Evolutionary conservation across 2,329 filamentous ascomycete species (phyloP).

Genomic region (Colletotrichum navitas): DNA sequence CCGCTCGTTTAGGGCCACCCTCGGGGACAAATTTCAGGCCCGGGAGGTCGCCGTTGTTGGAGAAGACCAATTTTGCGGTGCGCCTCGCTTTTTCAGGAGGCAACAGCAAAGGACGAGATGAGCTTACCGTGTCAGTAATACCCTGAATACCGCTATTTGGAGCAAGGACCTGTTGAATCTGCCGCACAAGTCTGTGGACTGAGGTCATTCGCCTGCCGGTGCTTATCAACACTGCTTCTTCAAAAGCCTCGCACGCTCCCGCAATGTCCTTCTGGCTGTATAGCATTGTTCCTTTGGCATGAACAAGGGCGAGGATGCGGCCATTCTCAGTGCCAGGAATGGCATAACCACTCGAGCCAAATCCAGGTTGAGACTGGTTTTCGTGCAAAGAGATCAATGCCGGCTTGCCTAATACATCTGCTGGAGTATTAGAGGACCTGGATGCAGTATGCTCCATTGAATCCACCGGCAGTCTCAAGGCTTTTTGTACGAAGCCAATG

Average conservation of each 20-base stretch:
- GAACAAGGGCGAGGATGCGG: constrained; percentile 90
- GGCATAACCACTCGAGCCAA: constrained; percentile 80
- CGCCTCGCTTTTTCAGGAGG: constrained; percentile 86
- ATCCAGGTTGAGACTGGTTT: constrained; percentile 43
- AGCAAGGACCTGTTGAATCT: constrained; percentile 79
- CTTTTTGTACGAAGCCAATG: constrained; percentile 85
- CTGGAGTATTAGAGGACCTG: background rate
- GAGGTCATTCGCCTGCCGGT: constrained; percentile 77
- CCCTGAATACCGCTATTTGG: constrained; percentile 45
- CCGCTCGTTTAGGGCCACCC: constrained; percentile 79
- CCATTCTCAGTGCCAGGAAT: constrained; percentile 91
- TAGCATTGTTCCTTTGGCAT: constrained; percentile 98
- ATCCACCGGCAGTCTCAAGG: constrained; percentile 58
- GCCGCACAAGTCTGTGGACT: constrained; percentile 82
- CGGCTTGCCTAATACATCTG: background rate
- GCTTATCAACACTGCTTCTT: constrained; percentile 93
- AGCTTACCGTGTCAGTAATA: constrained; percentile 49
- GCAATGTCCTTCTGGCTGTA: constrained; percentile 88
- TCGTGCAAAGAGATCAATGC: constrained; percentile 41
- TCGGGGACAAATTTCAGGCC: constrained; percentile 81
- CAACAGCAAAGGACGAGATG: constrained; percentile 74
- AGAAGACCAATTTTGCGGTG: constrained; percentile 87
- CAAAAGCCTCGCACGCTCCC: constrained; percentile 88
- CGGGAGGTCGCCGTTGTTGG: constrained; percentile 79
- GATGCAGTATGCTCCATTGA: constrained; percentile 53